phyloP scores from a whole-genome alignment of 2,329 filamentous ascomycete genomes.

The Blastomyces percursus region DNA sequence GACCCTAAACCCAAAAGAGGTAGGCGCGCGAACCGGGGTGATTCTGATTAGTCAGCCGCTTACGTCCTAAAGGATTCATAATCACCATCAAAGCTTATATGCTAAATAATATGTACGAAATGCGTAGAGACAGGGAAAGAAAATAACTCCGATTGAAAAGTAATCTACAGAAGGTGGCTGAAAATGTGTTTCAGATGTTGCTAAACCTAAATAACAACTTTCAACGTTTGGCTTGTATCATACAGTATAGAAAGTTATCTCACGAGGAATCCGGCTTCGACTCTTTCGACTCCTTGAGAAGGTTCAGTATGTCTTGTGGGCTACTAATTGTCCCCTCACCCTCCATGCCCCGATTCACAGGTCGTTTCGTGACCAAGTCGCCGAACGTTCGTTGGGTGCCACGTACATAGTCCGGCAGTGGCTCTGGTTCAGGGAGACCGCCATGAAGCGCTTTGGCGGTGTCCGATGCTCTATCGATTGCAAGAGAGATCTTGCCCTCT shows the following conservation, averaged over 20 bases:
- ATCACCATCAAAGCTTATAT: too few relatives aligned
- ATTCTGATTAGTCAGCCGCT: too few relatives aligned
- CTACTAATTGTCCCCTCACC: neutral
- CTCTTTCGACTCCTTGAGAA: conserved; percentile 1
- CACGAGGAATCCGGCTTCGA: neutral
- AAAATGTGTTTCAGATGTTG: neutral
- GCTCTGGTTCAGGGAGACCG: conserved; percentile 5
- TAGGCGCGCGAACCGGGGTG: too few relatives aligned
- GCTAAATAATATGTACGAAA: neutral
- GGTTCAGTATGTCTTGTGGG: neutral
- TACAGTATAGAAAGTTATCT: neutral
- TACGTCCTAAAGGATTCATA: too few relatives aligned
- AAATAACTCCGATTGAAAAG: neutral
- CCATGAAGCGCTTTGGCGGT: conserved; percentile 10
- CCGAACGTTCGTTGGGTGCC: neutral
- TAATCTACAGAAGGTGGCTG: neutral
- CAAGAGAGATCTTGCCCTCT: conserved; percentile 35
- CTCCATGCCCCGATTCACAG: neutral
- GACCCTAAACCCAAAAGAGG: too few relatives aligned
- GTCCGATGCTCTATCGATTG: conserved; percentile 10
- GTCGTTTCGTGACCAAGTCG: neutral
- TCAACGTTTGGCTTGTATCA: neutral
- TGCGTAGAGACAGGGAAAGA: neutral
- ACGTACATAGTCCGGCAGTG: conserved; percentile 6
- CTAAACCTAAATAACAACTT: neutral